Percentiles rank a stretch among this genome's conserved stretches.
Conservation (phyloP, 148 eudicot genomes). For the Spergularia marina region DNA sequence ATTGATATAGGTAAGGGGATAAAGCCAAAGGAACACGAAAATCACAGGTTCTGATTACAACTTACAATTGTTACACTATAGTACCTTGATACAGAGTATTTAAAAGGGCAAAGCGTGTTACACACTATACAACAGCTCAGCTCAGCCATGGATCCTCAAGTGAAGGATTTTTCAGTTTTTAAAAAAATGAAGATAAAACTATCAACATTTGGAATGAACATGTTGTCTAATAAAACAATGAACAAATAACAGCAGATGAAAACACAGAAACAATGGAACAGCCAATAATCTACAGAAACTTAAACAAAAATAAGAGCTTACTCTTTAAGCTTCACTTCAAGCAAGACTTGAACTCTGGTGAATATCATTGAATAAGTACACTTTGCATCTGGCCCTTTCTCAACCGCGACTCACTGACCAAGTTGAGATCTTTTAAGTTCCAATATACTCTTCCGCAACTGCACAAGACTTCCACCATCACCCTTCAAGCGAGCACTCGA, state of each 20-base stretch:
- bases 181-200: constrained; percentile 8
- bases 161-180: constrained; percentile 11
- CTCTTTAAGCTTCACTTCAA: constrained; percentile 21
- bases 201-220: constrained; percentile 25
- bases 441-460: constrained; percentile 21
- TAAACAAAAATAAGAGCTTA: constrained; percentile 27
- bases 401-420: constrained; percentile 8
- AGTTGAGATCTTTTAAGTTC: constrained; percentile 21
- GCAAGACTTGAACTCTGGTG: constrained; percentile 5
- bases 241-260: constrained; percentile 10
- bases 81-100: not conserved
- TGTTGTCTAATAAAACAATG: constrained; percentile 12
- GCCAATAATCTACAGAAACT: constrained; percentile 21
- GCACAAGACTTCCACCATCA: constrained; percentile 18
- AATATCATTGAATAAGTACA: constrained; percentile 20
- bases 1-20: not conserved
- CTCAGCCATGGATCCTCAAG: constrained; percentile 1
- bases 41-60: constrained; percentile 3
- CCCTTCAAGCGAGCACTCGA: constrained; percentile 10
- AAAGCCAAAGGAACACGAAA: not conserved
- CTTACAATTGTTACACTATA: constrained; percentile 12
- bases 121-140: constrained; percentile 23
- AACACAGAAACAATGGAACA: constrained; percentile 20
- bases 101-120: constrained; percentile 15
- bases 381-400: not conserved